Evolutionary conservation across 2,329 filamentous ascomycete species (phyloP).

Genomic region (Ploettnerulaceae sp.): DNA sequence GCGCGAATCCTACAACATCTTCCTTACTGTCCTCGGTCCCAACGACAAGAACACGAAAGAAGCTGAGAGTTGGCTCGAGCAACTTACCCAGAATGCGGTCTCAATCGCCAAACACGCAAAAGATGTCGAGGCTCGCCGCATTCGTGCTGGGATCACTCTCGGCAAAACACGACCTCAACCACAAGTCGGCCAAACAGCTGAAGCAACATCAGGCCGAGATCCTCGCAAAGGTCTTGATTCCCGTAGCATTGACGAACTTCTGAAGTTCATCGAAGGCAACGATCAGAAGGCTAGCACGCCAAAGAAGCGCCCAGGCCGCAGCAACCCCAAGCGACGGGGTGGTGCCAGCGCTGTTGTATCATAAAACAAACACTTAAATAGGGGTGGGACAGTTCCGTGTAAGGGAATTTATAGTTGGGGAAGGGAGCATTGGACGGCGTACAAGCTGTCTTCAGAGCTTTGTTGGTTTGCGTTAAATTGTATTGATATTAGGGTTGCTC

Average conservation of each 20-base stretch:
- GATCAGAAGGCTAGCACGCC: slow-evolving; percentile 46
- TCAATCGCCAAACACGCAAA: slow-evolving; percentile 91
- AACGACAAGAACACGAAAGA: slow-evolving; percentile 98
- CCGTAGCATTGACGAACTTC: slow-evolving; percentile 84
- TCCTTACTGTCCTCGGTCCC: slow-evolving; percentile 78
- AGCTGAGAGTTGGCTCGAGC: slow-evolving; percentile 92
- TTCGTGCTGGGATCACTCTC: slow-evolving; percentile 62
- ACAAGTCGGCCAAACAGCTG: slow-evolving; percentile 54
- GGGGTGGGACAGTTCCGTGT: not conserved
- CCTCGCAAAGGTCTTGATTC: slow-evolving; percentile 53
- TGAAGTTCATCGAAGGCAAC: slow-evolving; percentile 87
- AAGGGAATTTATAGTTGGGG: not conserved
- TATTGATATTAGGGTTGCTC: not conserved
- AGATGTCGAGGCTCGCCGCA: slow-evolving; percentile 69
- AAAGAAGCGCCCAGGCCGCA: slow-evolving; percentile 53
- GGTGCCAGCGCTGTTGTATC: slow-evolving; percentile 20
- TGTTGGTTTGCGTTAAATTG: not conserved
- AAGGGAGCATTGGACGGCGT: slow-evolving; percentile 19
- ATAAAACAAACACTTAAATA: not conserved
- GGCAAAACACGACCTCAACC: slow-evolving; percentile 56
- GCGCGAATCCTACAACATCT: slow-evolving; percentile 96
- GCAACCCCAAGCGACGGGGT: slow-evolving; percentile 53
- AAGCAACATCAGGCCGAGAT: slow-evolving; percentile 38
- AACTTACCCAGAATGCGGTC: slow-evolving; percentile 92
- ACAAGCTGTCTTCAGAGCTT: slow-evolving; percentile 2